Evolutionary conservation across 768 basidiomycete species (phyloP).

Genomic region (Trametes cinnabarina): DNA sequence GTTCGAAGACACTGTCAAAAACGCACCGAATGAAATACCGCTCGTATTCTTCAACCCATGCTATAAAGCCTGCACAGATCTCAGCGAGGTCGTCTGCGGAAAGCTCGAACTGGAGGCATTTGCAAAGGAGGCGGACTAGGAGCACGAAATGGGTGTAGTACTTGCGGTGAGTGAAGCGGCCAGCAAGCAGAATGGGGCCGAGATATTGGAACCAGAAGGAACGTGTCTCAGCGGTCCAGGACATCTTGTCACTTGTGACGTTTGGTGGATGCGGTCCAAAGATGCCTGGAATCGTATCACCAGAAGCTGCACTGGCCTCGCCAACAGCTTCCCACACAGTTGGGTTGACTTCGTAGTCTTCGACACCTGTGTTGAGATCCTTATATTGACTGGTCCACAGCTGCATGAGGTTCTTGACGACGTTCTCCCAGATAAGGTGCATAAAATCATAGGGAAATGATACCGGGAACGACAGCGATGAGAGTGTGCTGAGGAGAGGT

Average conservation of each 20-base stretch:
- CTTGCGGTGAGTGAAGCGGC: slow-evolving; percentile 29
- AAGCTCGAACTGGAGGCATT: slow-evolving; percentile 38
- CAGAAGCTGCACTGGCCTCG: slow-evolving; percentile 28
- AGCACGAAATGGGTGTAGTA: slow-evolving; percentile 45
- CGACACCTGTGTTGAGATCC: slow-evolving; percentile 31
- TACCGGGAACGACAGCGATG: slow-evolving; percentile 35
- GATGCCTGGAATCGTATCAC: slow-evolving; percentile 37
- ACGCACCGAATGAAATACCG: slow-evolving; percentile 33
- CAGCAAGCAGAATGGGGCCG: slow-evolving; percentile 37
- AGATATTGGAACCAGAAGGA: slow-evolving; percentile 41
- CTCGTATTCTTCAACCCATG: slow-evolving; percentile 42
- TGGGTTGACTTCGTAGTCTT: slow-evolving; percentile 29
- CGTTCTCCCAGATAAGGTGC: slow-evolving; percentile 48
- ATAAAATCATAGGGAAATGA: slow-evolving; percentile 50
- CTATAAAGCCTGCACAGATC: slow-evolving; percentile 31
- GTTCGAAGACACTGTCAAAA: too few species aligned
- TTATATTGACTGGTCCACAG: slow-evolving; percentile 44
- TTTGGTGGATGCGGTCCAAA: slow-evolving; percentile 39
- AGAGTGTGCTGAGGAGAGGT: slow-evolving; percentile 32
- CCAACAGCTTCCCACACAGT: slow-evolving; percentile 44
- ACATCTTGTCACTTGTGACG: slow-evolving; percentile 26
- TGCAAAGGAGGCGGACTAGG: slow-evolving; percentile 37
- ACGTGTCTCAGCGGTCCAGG: slow-evolving; percentile 39
- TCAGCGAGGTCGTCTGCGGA: slow-evolving; percentile 25
- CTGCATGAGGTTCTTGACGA: slow-evolving; percentile 38